Conservation (phyloP, 768 basidiomycete species). For the Jaapia argillacea region DNA sequence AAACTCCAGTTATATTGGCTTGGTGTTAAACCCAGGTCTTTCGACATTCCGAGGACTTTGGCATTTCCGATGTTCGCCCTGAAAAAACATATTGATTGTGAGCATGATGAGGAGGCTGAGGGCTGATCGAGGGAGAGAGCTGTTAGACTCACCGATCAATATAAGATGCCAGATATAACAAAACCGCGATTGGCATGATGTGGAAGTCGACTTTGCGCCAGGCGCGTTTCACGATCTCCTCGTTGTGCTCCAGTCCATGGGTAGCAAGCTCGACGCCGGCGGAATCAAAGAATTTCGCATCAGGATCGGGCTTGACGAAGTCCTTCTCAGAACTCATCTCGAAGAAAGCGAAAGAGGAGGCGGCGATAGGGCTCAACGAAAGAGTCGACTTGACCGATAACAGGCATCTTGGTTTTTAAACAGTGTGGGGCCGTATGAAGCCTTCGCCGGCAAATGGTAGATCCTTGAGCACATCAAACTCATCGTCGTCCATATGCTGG, state of each 20-base stretch:
- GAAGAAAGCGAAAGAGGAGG: too few relatives aligned
- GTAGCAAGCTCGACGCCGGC: not conserved
- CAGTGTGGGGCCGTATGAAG: too few relatives aligned
- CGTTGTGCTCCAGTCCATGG: not conserved
- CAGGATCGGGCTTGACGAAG: too few relatives aligned
- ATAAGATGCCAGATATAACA: constrained; percentile 8
- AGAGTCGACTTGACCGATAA: too few relatives aligned
- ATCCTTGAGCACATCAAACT: too few relatives aligned
- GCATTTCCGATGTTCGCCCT: constrained; percentile 24
- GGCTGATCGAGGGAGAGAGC: too few relatives aligned
- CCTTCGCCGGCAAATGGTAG: too few relatives aligned
- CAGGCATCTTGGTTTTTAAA: too few relatives aligned
- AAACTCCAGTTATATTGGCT: constrained; percentile 8
- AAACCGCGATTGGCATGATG: constrained; percentile 8
- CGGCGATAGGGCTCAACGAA: too few relatives aligned
- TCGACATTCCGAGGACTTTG: constrained; percentile 17
- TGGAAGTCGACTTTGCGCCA: constrained; percentile 11
- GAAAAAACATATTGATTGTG: not conserved
- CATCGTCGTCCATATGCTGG: too few relatives aligned
- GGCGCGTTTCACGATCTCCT: constrained; percentile 2
- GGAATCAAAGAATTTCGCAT: not conserved
- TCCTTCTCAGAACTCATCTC: too few relatives aligned
- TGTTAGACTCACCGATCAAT: constrained; percentile 6
- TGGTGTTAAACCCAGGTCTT: constrained; percentile 11
- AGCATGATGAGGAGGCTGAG: not conserved